Evolutionary conservation across 345 rosid species (phyloP).

Genomic region (Ceriops zippeliana): DNA sequence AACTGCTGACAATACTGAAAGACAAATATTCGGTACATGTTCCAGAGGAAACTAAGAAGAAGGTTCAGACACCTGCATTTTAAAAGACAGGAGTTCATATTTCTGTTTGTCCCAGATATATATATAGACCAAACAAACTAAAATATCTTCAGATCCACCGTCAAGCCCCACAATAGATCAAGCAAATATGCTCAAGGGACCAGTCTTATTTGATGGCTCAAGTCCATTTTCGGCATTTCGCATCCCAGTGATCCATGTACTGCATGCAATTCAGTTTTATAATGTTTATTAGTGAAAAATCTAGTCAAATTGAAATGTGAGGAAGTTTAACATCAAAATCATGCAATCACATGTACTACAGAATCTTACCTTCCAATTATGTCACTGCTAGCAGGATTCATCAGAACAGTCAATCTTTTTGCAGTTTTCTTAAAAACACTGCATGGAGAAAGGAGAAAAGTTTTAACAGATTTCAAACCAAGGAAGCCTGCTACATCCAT

Average conservation of each 20-base stretch:
- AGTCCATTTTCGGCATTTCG: conserved; percentile 56
- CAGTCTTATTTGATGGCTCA: conserved; percentile 56
- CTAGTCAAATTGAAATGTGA: too few species aligned
- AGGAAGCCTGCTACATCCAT: background rate
- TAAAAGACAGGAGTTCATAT: conserved; percentile 1
- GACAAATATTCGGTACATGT: conserved; percentile 13
- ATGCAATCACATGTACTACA: background rate
- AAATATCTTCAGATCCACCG: conserved; percentile 5
- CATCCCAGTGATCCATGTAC: conserved; percentile 65
- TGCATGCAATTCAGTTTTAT: conserved; percentile 24
- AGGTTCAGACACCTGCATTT: background rate
- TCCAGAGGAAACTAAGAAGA: background rate
- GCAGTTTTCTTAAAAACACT: conserved; percentile 68
- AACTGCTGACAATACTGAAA: background rate
- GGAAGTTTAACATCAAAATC: too few species aligned
- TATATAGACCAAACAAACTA: conserved; percentile 3
- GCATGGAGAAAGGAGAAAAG: conserved; percentile 7
- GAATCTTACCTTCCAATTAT: conserved; percentile 54
- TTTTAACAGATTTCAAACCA: background rate
- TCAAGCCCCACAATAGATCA: conserved; percentile 18
- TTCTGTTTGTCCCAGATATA: conserved; percentile 7
- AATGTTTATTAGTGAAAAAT: background rate
- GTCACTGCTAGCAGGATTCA: conserved; percentile 42
- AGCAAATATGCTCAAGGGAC: conserved; percentile 76
- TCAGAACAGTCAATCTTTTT: conserved; percentile 66